Conservation (phyloP, 345 rosid species). For the Gossypium anomalum region DNA sequence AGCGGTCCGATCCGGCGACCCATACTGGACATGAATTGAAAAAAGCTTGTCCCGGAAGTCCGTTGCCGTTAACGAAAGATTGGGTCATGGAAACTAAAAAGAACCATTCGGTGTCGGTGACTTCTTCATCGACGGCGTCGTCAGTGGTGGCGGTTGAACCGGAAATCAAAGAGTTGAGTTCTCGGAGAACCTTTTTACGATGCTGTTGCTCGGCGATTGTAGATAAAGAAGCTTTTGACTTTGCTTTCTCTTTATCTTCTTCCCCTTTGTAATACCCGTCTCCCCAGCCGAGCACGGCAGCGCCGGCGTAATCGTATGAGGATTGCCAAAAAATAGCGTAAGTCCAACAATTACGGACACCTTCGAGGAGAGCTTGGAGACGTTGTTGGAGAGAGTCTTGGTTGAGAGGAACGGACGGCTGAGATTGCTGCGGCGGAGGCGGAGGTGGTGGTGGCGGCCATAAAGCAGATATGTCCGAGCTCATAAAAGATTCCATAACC, state of each 20-base stretch:
- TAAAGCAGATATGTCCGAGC: slow-evolving; percentile 61
- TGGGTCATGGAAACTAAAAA: slow-evolving; percentile 90
- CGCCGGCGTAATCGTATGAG: slow-evolving; percentile 63
- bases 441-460: slow-evolving; percentile 49
- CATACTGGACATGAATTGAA: slow-evolving; percentile 50
- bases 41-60: slow-evolving; percentile 73
- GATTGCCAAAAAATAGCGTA: slow-evolving; percentile 97
- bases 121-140: slow-evolving; percentile 78
- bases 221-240: slow-evolving; percentile 21
- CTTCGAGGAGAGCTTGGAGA: slow-evolving; percentile 74
- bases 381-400: slow-evolving; percentile 85
- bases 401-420: slow-evolving; percentile 30
- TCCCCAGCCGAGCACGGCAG: slow-evolving; percentile 72
- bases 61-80: slow-evolving; percentile 57
- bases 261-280: slow-evolving; percentile 94
- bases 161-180: slow-evolving; percentile 75
- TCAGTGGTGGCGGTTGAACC: slow-evolving; percentile 49
- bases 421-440: slow-evolving; percentile 16
- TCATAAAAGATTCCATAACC: slow-evolving; percentile 92
- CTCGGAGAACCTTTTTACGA: slow-evolving; percentile 71
- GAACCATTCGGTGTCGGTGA: slow-evolving; percentile 97
- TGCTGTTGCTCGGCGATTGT: slow-evolving; percentile 70
- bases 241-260: slow-evolving; percentile 52
- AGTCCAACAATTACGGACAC: slow-evolving; percentile 68
- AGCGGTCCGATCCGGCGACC: slow-evolving; percentile 60